These are phyloP conservation scores for Cyclotella baltica DNA, from an alignment of 108 stramenopile species.

Conservation along the genomic window DNA sequence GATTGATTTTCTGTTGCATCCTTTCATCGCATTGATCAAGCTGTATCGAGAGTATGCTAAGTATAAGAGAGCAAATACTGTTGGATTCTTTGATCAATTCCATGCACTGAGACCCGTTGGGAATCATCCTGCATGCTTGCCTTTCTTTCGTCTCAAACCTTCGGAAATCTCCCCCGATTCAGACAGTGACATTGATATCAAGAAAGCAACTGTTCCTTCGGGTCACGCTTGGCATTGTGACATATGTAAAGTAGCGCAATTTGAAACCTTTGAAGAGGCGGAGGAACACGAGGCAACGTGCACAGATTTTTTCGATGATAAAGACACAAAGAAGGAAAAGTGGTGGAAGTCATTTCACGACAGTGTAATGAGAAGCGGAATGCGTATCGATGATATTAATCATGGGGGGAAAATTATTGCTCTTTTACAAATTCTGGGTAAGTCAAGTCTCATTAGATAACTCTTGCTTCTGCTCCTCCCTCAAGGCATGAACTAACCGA, in stretches of 20 bases:
- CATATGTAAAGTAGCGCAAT: slow-evolving; percentile 38
- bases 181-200: slow-evolving; percentile 5
- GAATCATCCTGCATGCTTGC: slow-evolving; percentile 71
- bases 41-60: slow-evolving; percentile 60
- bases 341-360: slow-evolving; percentile 64
- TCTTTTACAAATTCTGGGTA: slow-evolving; percentile 71
- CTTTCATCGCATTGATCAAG: neutral
- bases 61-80: slow-evolving; percentile 32
- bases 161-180: neutral
- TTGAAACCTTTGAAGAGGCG: slow-evolving; percentile 51
- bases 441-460: slow-evolving; percentile 19
- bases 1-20: neutral
- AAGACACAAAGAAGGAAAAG: slow-evolving; percentile 10
- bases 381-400: slow-evolving; percentile 50
- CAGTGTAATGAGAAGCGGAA: slow-evolving; percentile 41
- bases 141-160: neutral
- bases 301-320: slow-evolving; percentile 21
- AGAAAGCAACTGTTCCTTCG: slow-evolving; percentile 30
- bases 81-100: slow-evolving; percentile 61
- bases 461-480: neutral
- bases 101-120: slow-evolving; percentile 57
- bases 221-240: slow-evolving; percentile 54
- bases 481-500: too few relatives aligned
- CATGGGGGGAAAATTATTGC: slow-evolving; percentile 72
- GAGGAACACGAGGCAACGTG: slow-evolving; percentile 43